A percentile compares a stretch with the other conserved stretches of the same genome.
These are phyloP conservation scores for Coemansia erecta DNA, from an alignment of 192 early-diverging fungal species.

Conservation along the genomic window DNA sequence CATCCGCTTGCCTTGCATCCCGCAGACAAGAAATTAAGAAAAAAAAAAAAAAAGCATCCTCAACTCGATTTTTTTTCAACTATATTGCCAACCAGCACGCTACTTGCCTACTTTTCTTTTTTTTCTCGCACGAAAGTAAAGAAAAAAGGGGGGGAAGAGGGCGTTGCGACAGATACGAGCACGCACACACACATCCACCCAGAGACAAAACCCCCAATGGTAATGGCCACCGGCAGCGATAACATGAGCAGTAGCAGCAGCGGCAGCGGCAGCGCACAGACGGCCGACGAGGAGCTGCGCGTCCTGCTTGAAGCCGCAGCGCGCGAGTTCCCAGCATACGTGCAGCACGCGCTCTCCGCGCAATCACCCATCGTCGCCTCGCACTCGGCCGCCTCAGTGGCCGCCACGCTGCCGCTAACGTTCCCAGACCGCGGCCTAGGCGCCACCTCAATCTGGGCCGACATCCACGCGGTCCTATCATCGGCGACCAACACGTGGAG, in stretches of 20 bases:
- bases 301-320: constrained; percentile 22
- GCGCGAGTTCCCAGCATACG: constrained; percentile 23
- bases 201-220: too few species aligned
- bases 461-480: constrained; percentile 19
- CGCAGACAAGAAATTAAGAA: too few species aligned
- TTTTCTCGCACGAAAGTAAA: too few species aligned
- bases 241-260: background rate
- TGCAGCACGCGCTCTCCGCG: background rate
- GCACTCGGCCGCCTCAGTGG: too few species aligned
- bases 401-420: background rate
- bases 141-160: too few species aligned
- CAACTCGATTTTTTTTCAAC: too few species aligned
- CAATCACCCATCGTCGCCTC: too few species aligned
- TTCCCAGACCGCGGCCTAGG: constrained; percentile 15
- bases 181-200: background rate
- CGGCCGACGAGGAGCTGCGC: constrained; percentile 32
- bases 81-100: too few species aligned
- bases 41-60: too few species aligned
- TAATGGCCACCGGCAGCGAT: background rate
- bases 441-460: constrained; percentile 25
- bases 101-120: too few species aligned
- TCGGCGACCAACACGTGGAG: constrained; percentile 58
- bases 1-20: too few species aligned
- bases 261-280: background rate
- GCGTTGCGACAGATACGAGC: too few species aligned